Conservation (phyloP, 2,329 filamentous ascomycete genomes). For the Calonectria pteridis region DNA sequence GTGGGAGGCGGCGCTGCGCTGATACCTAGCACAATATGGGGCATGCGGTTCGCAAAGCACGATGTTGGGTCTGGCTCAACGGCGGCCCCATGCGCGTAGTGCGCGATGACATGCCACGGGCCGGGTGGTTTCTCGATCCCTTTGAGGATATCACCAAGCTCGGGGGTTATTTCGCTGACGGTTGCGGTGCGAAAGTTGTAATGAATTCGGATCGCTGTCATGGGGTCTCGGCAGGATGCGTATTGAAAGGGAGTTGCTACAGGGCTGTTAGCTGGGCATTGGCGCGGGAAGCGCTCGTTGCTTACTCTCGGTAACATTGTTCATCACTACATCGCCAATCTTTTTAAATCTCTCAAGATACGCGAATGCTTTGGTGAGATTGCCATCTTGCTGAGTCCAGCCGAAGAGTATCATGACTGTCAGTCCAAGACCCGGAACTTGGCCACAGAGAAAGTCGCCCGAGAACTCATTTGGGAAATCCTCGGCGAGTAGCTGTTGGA, state of each 20-base stretch:
- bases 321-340: background rate
- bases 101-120: slow-evolving; percentile 3
- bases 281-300: background rate
- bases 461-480: slow-evolving; percentile 13
- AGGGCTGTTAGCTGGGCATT: background rate
- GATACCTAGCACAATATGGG: slow-evolving; percentile 7
- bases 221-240: background rate
- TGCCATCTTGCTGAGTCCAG: slow-evolving; percentile 2
- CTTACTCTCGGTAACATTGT: slow-evolving; percentile 9
- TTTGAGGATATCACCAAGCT: slow-evolving; percentile 4
- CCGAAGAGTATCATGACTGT: background rate
- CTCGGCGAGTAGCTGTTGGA: background rate
- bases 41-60: background rate
- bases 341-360: slow-evolving; percentile 4
- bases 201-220: background rate
- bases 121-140: background rate
- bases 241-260: background rate
- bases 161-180: slow-evolving; percentile 6
- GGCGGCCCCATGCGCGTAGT: slow-evolving; percentile 10
- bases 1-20: background rate
- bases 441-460: background rate
- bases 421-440: slow-evolving; percentile 10
- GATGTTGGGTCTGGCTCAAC: background rate
- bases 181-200: slow-evolving; percentile 6
- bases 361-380: background rate